Evolutionary conservation across 2,329 filamentous ascomycete species (phyloP), one percentile per base, ranked within the genome.

Genomic region (Neoscytalidium dimidiatum): DNA sequence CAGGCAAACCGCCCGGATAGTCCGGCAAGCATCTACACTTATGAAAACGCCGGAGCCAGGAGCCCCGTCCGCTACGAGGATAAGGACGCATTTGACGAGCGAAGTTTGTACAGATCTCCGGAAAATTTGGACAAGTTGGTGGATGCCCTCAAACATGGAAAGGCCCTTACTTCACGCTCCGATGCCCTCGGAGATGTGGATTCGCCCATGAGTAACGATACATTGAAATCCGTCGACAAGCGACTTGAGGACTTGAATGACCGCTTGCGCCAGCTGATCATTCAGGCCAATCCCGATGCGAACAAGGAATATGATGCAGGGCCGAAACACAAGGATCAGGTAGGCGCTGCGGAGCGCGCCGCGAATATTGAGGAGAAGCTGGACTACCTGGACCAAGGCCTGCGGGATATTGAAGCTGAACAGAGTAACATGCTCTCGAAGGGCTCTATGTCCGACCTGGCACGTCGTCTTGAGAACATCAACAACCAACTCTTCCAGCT

Each of bases 1-100:
- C 68, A 77, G 49, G 66, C 68, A 62, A 67, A 68, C 51, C 77
- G 92, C 67, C 90, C 90, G 5, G 88, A 90, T 63, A 93, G 90
- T 71, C 90, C 90, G 7, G 90, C 92, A 74, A 93, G 90, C 79
- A 86, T 92, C 68, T 90, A 92, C 71, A 88, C 87, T 1, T 90
- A 88, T 70, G 84, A 87, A 13, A 85, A 88, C 71, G 84, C 84
- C 57, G 53, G 52, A 14, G 52, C 62, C 29, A 69, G 72, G 29
- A 68, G 68, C 48, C 66, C 68, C 26, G 88, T 86, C 70, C 81
- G 82, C 19, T 74, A 81, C 1, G 81, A 80, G 43, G 85, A 86
- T 17, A 84, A 86, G 6, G 79, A 87, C 65, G 85, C 89, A 53
- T 93, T 96, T 71, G 91, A 96, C 71, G 91, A 95, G 68, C 84